Conservation (phyloP, 495 filamentous ascomycete species). For the Mytilinidion resinicola region DNA sequence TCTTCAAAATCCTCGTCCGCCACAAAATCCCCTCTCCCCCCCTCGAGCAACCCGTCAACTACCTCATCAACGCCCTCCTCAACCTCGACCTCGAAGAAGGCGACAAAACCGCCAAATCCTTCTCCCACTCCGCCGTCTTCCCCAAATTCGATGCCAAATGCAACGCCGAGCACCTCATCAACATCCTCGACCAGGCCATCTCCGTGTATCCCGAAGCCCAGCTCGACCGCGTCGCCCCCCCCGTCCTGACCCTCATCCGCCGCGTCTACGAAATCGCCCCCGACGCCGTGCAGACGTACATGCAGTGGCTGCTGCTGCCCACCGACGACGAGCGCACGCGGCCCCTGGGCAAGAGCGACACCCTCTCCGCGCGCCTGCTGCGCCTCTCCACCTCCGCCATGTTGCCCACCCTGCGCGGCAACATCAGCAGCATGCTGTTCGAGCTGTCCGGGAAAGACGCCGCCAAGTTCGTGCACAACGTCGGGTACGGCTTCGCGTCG, state of each 20-base stretch:
- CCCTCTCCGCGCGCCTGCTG: conserved; percentile 70
- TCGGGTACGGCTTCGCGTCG: conserved; percentile 80
- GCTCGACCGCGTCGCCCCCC: conserved; percentile 61
- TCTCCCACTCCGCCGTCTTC: conserved; percentile 44
- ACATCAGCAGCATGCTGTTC: conserved; percentile 76
- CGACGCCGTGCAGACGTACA: conserved; percentile 50
- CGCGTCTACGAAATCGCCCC: conserved; percentile 70
- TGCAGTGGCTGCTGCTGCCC: conserved; percentile 67
- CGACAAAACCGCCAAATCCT: conserved; percentile 36
- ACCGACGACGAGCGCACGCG: conserved; percentile 69
- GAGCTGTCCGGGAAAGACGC: conserved; percentile 64
- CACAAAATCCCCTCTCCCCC: conserved; percentile 50
- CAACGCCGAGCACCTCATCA: conserved; percentile 63
- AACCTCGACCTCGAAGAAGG: conserved; percentile 58
- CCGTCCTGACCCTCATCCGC: conserved; percentile 66
- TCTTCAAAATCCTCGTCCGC: conserved; percentile 65
- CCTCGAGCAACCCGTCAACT: conserved; percentile 53
- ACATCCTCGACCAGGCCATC: conserved; percentile 64
- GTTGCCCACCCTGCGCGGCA: conserved; percentile 62
- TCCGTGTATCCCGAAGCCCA: conserved; percentile 54
- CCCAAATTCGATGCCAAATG: conserved; percentile 55
- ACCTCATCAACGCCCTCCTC: conserved; percentile 72
- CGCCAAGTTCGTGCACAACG: conserved; percentile 36
- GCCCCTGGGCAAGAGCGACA: conserved; percentile 69
- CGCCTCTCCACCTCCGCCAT: conserved; percentile 68